Conservation (phyloP, 306 rosid species). For the Dryas octopetala region DNA sequence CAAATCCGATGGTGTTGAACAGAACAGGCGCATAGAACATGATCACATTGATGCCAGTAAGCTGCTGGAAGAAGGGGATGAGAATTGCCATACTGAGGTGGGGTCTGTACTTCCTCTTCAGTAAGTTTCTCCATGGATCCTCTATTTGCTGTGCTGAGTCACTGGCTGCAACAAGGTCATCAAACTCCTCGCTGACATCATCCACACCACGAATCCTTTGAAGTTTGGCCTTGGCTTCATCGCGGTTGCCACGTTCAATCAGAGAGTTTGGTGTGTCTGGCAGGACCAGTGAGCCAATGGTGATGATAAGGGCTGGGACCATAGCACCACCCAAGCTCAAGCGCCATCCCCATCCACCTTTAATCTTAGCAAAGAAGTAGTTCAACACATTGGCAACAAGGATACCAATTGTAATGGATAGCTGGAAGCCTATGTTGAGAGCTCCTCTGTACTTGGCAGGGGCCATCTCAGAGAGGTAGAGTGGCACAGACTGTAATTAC, state of each 20-base stretch:
- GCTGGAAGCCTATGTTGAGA: conserved; percentile 74
- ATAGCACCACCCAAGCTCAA: conserved; percentile 87
- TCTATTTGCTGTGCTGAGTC: conserved; percentile 55
- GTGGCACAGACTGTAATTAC: conserved; percentile 73
- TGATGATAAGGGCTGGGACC: conserved; percentile 80
- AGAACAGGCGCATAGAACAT: conserved; percentile 90
- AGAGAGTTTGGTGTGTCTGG: conserved; percentile 91
- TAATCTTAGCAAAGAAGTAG: conserved; percentile 81
- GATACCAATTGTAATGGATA: conserved; percentile 84
- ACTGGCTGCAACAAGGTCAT: conserved; percentile 72
- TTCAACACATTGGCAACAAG: conserved; percentile 74
- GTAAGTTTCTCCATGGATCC: conserved; percentile 71
- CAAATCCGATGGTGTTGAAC: conserved; percentile 76
- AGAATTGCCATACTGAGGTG: conserved; percentile 62
- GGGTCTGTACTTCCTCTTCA: conserved; percentile 74
- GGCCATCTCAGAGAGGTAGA: conserved; percentile 92
- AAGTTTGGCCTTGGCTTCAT: conserved; percentile 52
- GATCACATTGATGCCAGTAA: conserved; percentile 86
- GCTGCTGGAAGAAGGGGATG: conserved; percentile 85
- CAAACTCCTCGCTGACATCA: conserved; percentile 68
- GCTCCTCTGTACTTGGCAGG: conserved; percentile 87
- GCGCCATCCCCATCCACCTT: conserved; percentile 99
- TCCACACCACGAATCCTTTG: conserved; percentile 53
- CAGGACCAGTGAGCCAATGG: conserved; percentile 58
- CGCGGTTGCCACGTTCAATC: conserved; percentile 73